A percentile compares a stretch with the other conserved stretches of the same genome.
Evolutionary conservation across 225 moss, liverwort and hornwort species (phyloP).

Genomic region (Asterella californica): DNA sequence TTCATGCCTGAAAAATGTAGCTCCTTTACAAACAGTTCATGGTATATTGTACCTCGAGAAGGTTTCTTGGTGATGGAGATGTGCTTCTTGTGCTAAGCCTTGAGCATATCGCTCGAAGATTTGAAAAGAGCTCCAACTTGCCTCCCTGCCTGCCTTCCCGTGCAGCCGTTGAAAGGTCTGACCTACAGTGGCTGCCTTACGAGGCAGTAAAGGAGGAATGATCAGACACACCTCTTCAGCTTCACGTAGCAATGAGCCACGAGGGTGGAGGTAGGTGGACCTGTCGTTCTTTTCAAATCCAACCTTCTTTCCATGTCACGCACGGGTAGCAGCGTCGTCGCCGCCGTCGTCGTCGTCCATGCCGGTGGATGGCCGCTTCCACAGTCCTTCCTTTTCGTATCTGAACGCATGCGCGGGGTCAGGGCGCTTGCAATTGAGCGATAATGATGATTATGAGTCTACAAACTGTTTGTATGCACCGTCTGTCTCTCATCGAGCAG

Average conservation of each 20-base stretch:
- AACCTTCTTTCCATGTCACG: neutral
- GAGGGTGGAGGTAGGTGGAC: neutral
- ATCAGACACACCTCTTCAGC: neutral
- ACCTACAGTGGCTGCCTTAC: neutral
- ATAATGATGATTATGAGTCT: neutral
- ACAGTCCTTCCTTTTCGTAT: neutral
- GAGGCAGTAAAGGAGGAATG: neutral
- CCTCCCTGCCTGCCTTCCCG: neutral
- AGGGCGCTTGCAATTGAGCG: neutral
- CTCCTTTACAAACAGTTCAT: neutral
- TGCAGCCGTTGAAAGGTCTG: neutral
- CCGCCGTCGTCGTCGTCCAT: neutral
- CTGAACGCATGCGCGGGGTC: neutral
- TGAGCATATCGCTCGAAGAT: neutral
- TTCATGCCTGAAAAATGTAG: neutral
- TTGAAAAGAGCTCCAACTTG: neutral
- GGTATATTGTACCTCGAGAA: neutral
- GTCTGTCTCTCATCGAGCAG: neutral
- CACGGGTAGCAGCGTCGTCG: neutral
- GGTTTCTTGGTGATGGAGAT: neutral
- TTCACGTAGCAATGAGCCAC: neutral
- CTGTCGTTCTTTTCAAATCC: neutral
- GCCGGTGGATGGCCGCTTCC: neutral
- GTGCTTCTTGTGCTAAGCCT: neutral
- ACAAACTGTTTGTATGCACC: neutral